Evolutionary conservation across 176 grass and related monocot species (phyloP).

Genomic region (Carex kokanica): DNA sequence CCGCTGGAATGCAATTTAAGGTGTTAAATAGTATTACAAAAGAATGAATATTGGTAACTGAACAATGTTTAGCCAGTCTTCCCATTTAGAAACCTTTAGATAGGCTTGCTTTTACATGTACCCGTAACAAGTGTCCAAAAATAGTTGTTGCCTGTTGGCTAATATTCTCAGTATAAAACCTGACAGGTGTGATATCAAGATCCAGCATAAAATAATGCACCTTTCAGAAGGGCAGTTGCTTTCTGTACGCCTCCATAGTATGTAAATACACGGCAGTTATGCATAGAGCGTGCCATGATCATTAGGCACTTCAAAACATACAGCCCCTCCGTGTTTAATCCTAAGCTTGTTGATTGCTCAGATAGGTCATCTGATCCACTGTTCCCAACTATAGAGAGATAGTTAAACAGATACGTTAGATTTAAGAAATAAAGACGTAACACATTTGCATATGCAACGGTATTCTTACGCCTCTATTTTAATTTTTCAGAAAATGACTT

Average conservation of each 20-base stretch:
- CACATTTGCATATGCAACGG: background rate
- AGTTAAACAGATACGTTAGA: conserved; percentile 22
- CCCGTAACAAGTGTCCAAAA: background rate
- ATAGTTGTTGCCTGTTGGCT: background rate
- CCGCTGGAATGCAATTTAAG: conserved; percentile 52
- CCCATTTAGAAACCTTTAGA: conserved; percentile 2
- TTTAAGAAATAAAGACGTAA: conserved; percentile 3
- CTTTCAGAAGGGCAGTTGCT: conserved; percentile 82
- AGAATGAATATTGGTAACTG: background rate
- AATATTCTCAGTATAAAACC: background rate
- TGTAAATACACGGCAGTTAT: conserved; percentile 92
- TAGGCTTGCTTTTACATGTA: background rate
- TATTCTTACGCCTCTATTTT: background rate
- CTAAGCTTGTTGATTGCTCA: conserved; percentile 40
- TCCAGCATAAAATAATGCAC: conserved; percentile 34
- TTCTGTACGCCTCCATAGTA: conserved; percentile 93
- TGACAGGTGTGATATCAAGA: background rate
- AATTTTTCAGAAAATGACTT: background rate
- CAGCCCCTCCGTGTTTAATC: conserved; percentile 54
- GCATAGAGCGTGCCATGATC: conserved; percentile 75
- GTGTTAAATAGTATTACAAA: background rate
- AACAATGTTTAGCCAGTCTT: conserved; percentile 36
- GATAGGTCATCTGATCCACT: conserved; percentile 52
- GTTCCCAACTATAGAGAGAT: conserved; percentile 44
- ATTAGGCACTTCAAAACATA: conserved; percentile 66